phyloP scores from a whole-genome alignment of 2,329 filamentous ascomycete species.

The Botrytis medusae region DNA sequence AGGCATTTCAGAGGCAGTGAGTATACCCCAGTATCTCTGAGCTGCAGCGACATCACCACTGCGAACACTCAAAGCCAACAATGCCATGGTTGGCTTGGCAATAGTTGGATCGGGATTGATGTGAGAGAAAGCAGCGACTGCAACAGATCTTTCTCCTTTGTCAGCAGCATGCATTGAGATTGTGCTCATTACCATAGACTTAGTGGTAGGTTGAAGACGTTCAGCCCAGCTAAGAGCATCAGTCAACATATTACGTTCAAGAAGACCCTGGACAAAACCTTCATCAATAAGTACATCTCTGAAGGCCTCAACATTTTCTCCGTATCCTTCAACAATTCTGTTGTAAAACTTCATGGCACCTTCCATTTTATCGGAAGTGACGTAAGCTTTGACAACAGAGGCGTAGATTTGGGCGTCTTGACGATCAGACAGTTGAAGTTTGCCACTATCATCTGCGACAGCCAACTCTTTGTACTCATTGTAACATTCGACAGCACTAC shows the following conservation, averaged over 20 bases:
- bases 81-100: constrained; percentile 67
- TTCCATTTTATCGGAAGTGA: constrained; percentile 74
- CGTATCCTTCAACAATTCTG: constrained; percentile 68
- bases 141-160: constrained; percentile 66
- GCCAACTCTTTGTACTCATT: constrained; percentile 90
- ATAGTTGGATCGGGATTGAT: constrained; percentile 53
- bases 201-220: constrained; percentile 58
- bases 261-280: constrained; percentile 76
- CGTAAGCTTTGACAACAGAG: constrained; percentile 86
- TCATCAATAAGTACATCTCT: constrained; percentile 69
- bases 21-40: constrained; percentile 75
- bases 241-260: constrained; percentile 67
- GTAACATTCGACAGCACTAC: constrained; percentile 90
- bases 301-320: constrained; percentile 59
- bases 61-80: constrained; percentile 84
- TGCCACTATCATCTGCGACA: constrained; percentile 77
- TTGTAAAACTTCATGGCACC: constrained; percentile 84
- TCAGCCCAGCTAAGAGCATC: constrained; percentile 75
- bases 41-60: constrained; percentile 76
- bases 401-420: constrained; percentile 86
- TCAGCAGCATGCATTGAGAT: constrained; percentile 81
- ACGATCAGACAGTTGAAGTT: constrained; percentile 65
- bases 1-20: constrained; percentile 62
- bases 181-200: constrained; percentile 64
- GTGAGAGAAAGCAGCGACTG: constrained; percentile 63